Evolutionary conservation across 2,329 filamentous ascomycete species (phyloP).

Genomic region (Blumeria hordei): DNA sequence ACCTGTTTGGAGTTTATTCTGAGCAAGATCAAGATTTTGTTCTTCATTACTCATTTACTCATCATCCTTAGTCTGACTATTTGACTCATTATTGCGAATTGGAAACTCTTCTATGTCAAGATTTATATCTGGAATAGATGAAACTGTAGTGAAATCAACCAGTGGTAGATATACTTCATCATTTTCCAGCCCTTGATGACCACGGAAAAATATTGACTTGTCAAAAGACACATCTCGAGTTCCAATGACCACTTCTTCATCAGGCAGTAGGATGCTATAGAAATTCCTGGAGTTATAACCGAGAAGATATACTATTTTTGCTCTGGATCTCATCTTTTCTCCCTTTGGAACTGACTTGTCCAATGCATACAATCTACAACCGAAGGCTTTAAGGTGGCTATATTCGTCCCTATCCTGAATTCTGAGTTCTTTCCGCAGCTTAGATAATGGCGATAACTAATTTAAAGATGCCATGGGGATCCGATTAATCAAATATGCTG

Average conservation of each 20-base stretch:
- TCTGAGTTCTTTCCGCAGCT: neutral
- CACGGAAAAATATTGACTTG: neutral
- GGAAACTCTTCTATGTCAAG: neutral
- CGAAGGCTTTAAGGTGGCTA: neutral
- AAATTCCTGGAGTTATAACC: neutral
- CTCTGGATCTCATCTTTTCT: neutral
- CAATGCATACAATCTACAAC: neutral
- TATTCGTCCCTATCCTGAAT: neutral
- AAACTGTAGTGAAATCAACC: neutral
- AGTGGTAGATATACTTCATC: neutral
- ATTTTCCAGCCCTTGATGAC: neutral
- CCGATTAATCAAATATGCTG: neutral
- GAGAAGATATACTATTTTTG: neutral
- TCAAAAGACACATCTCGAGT: neutral
- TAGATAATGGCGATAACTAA: neutral
- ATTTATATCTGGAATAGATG: neutral
- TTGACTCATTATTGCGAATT: neutral
- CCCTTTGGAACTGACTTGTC: neutral
- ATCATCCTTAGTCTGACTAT: neutral
- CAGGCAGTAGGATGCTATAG: neutral
- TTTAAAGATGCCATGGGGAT: neutral
- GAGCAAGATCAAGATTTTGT: neutral
- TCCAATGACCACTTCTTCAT: neutral
- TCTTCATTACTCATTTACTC: neutral
- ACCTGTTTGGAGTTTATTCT: neutral